A percentile compares a stretch with the other conserved stretches of the same genome.
Evolutionary conservation across 176 grass and related monocot genomes (phyloP).

Genomic region (Pontederia crassipes): DNA sequence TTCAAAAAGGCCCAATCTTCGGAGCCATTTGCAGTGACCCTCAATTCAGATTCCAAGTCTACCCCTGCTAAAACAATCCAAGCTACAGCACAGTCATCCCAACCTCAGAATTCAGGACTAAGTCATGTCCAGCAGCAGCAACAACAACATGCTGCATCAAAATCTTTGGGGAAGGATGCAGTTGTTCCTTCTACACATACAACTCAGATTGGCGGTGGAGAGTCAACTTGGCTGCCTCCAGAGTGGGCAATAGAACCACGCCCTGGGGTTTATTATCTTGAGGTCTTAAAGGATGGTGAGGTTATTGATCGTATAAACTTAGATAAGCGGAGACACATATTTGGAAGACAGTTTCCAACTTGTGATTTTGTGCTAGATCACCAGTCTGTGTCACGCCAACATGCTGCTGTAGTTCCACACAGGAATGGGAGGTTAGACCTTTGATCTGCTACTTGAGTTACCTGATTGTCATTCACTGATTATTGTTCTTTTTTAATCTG

Average conservation of each 20-base stretch:
- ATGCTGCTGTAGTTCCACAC: conserved; percentile 86
- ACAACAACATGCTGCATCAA: conserved; percentile 10
- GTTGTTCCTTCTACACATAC: conserved; percentile 9
- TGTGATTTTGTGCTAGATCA: conserved; percentile 95
- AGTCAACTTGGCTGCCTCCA: conserved; percentile 79
- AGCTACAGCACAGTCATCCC: conserved; percentile 1
- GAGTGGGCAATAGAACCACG: conserved; percentile 82
- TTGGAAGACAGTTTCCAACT: conserved; percentile 73
- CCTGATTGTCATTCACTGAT: not conserved
- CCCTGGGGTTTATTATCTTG: conserved; percentile 74
- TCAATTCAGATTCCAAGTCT: conserved; percentile 25
- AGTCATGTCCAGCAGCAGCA: conserved; percentile 17
- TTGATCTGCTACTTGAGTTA: not conserved
- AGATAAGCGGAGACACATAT: conserved; percentile 80
- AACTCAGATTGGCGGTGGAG: conserved; percentile 78
- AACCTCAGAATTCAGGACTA: conserved; percentile 22
- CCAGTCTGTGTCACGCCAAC: conserved; percentile 91
- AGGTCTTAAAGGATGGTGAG: conserved; percentile 74
- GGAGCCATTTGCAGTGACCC: conserved; percentile 60
- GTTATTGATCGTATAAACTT: conserved; percentile 82
- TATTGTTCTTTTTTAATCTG: not conserved
- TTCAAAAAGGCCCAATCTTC: conserved; percentile 84
- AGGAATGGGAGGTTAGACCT: conserved; percentile 72
- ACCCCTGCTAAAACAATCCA: conserved; percentile 22
- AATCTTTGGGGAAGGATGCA: conserved; percentile 18